Evolutionary conservation across 1,284 basidiomycete species (phyloP), one percentile per base, ranked within the genome.

Genomic region (Boletus mariae): DNA sequence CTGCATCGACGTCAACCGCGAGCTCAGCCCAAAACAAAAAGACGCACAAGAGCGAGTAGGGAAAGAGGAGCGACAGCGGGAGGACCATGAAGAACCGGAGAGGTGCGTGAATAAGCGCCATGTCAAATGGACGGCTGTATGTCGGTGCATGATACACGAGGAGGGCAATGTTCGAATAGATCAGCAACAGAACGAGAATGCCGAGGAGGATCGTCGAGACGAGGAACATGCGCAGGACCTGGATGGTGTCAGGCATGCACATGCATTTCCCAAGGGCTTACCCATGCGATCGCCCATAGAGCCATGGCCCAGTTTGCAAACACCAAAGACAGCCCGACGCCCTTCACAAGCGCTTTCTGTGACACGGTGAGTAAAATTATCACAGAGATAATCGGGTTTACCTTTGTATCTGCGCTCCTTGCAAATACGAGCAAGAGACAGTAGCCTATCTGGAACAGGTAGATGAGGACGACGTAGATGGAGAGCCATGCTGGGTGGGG

Each of bases 291-390:
- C 0, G 89, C 88, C 90, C 92, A 95, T 3, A 82, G 69, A 0
- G 88, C 91, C 80, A 92, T 87, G 7, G 89, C 62, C 79, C 90
- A 87, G 65, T 96, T 94, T 4, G 89, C 81, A 26, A 90, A 66
- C 0, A 94, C 88, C 42, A 95, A 79, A 1, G 87, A 78, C 4
- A 89, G 66, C 0, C 92, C 92, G 10, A 93, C 87, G 6, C 85
- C 91, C 61, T 89, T 83, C 1, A 87, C 79, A 5, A 92, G 69
- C 0, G 87, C 80, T 49, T 73, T 77, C 83, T 87, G 56, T 23
- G 42, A 8, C 26, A 42, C 20, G 20, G 20, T 55, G 20, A 17
- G 9, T 42, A 34, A 5, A 38, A 13, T 5, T 4, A 26, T 20
- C 28, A 11, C 28, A n/a, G 13, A 5, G 4, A 38, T 25, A 32